A percentile compares a stretch with the other conserved stretches of the same genome.
These are phyloP conservation scores for Xerocomus cyaneibrunnescens DNA, from an alignment of 1,284 basidiomycete genomes.

Conservation along the genomic window DNA sequence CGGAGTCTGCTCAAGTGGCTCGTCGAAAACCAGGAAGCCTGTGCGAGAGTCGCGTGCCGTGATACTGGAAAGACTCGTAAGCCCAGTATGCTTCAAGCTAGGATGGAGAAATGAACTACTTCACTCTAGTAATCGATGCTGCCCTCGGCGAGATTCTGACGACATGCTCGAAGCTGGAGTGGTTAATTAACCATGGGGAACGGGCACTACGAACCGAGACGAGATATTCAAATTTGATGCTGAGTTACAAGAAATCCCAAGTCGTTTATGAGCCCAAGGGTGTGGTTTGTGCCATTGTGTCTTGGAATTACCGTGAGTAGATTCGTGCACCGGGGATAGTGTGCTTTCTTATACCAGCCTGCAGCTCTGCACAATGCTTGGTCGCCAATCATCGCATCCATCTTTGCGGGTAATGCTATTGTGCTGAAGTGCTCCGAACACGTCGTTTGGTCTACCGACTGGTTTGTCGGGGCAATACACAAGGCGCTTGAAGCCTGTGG, in stretches of 20 bases:
- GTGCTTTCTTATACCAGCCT: constrained; percentile 4
- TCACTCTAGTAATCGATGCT: constrained; percentile 75
- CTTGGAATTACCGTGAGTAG: constrained; percentile 87
- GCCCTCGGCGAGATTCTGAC: constrained; percentile 88
- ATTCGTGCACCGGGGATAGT: background rate
- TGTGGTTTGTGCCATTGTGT: constrained; percentile 89
- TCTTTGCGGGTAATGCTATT: constrained; percentile 90
- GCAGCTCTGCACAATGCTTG: constrained; percentile 89
- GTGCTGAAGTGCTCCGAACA: constrained; percentile 94
- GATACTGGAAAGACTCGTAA: constrained; percentile 96
- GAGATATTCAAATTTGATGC: constrained; percentile 70
- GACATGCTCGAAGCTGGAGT: constrained; percentile 87
- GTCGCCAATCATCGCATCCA: constrained; percentile 87
- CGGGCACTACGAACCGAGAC: constrained; percentile 67
- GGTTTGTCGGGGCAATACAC: constrained; percentile 78
- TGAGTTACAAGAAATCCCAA: constrained; percentile 83
- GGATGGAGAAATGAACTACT: constrained; percentile 1
- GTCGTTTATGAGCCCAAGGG: constrained; percentile 94
- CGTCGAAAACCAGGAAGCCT: constrained; percentile 81
- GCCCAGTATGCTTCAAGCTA: constrained; percentile 31
- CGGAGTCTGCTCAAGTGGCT: constrained; percentile 89
- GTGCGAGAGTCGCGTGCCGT: constrained; percentile 87
- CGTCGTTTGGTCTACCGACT: constrained; percentile 84
- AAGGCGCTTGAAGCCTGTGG: constrained; percentile 76
- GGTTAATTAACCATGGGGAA: constrained; percentile 84